Evolutionary conservation across 768 basidiomycete species (phyloP).

Genomic region (Phallus indusiatus): DNA sequence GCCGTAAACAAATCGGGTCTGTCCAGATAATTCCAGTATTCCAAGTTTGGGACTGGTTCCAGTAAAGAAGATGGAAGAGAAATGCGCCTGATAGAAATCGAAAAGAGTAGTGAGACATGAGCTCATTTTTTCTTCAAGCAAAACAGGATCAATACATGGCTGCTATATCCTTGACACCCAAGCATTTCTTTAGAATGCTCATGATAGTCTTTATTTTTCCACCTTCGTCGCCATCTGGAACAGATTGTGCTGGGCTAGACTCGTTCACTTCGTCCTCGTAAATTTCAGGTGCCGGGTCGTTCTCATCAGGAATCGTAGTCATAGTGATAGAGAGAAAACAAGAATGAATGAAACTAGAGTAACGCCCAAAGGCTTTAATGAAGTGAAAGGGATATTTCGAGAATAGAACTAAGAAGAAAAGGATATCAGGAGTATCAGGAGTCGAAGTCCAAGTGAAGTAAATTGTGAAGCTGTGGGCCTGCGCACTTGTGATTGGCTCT

Average conservation of each 20-base stretch:
- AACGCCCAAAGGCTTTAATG: neutral
- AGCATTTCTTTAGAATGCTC: conserved; percentile 79
- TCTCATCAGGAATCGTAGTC: conserved; percentile 4
- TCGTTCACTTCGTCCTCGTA: conserved; percentile 16
- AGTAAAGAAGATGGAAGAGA: conserved; percentile 88
- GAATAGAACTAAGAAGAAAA: neutral
- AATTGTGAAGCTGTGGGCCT: too few relatives aligned
- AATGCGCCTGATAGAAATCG: conserved; percentile 51
- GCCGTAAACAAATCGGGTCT: conserved; percentile 85
- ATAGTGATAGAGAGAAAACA: neutral
- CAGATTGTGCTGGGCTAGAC: conserved; percentile 60
- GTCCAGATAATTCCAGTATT: conserved; percentile 93
- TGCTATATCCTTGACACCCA: conserved; percentile 93
- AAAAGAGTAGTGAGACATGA: conserved; percentile 1
- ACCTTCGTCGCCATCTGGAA: conserved; percentile 69
- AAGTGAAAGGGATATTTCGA: neutral
- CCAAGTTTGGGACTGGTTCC: conserved; percentile 91
- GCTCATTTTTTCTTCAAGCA: neutral
- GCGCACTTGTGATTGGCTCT: neutral
- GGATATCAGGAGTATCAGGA: too few relatives aligned
- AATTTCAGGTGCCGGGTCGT: conserved; percentile 36
- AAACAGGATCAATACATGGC: conserved; percentile 57
- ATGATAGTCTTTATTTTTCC: conserved; percentile 93
- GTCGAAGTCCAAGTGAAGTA: too few relatives aligned
- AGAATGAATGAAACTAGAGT: neutral